A percentile compares a stretch with the other conserved stretches of the same genome.
Evolutionary conservation across 371 early-diverging fungal genomes (phyloP).

Genomic region (Mortierella sp.): DNA sequence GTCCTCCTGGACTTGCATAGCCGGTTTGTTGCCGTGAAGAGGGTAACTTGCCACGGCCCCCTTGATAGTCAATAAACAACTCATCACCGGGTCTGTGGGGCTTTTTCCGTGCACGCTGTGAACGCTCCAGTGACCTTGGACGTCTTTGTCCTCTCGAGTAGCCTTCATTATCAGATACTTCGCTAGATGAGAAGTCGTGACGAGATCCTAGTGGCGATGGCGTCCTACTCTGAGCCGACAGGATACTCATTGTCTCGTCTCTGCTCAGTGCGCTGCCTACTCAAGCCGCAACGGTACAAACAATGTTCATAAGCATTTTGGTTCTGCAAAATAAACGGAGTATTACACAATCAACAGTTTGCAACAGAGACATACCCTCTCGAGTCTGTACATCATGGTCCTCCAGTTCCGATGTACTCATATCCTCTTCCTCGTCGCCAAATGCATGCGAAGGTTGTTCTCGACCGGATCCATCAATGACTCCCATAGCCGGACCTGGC

Average conservation of each 20-base stretch:
- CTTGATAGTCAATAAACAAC: conserved; percentile 32
- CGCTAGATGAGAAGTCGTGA: conserved; percentile 33
- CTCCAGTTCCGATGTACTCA: conserved; percentile 39
- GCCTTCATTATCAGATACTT: conserved; percentile 25
- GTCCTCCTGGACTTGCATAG: conserved; percentile 16
- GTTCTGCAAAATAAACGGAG: too few species aligned
- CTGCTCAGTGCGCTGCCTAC: conserved; percentile 35
- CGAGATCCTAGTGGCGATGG: conserved; percentile 40
- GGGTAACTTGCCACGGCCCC: too few species aligned
- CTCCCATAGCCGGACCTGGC: conserved; percentile 22
- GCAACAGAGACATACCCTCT: conserved; percentile 23
- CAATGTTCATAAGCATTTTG: too few species aligned
- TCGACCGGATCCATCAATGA: conserved; percentile 8
- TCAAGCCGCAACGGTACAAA: not conserved
- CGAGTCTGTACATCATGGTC: conserved; percentile 37
- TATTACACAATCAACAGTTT: too few species aligned
- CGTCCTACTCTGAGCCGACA: conserved; percentile 40
- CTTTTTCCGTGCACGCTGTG: conserved; percentile 30
- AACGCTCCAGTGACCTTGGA: conserved; percentile 19
- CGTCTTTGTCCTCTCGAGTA: conserved; percentile 18
- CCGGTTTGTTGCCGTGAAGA: conserved; percentile 13
- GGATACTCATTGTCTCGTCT: conserved; percentile 44
- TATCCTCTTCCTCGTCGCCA: conserved; percentile 26
- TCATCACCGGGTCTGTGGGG: conserved; percentile 45
- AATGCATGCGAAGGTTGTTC: not conserved